These are phyloP conservation scores for Coemansia sp. DNA, from an alignment of 192 early-diverging fungal species.

Conservation along the genomic window DNA sequence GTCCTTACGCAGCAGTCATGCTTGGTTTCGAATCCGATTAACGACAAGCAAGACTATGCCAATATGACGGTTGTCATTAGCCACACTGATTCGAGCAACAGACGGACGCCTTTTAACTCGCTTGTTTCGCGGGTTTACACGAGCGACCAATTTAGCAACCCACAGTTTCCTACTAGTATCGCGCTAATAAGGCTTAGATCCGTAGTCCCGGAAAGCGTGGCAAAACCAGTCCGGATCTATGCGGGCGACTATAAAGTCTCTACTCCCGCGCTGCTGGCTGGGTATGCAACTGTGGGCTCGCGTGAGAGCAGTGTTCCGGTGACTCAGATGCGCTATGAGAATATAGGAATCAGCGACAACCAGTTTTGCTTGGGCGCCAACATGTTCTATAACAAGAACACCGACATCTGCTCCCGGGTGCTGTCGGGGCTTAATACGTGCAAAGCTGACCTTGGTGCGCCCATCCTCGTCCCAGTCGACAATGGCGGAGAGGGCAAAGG, in stretches of 20 bases:
- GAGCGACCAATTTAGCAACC: background rate
- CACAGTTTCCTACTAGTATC: background rate
- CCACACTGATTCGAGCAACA: background rate
- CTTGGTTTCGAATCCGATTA: background rate
- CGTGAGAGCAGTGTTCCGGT: background rate
- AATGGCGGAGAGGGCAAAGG: background rate
- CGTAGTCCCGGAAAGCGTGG: constrained; percentile 1
- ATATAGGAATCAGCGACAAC: background rate
- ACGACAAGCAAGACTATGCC: background rate
- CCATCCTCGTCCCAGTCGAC: background rate
- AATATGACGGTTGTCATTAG: constrained; percentile 2
- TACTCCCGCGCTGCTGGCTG: background rate
- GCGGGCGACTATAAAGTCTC: background rate
- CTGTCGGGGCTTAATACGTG: background rate
- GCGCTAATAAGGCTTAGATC: background rate
- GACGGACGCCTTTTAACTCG: background rate
- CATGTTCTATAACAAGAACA: background rate
- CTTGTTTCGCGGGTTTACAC: background rate
- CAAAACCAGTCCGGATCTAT: constrained; percentile 2
- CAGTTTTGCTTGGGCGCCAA: constrained; percentile 1
- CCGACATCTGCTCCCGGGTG: background rate
- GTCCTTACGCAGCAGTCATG: background rate
- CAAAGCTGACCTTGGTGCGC: background rate
- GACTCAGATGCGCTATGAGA: background rate
- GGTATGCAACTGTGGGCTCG: background rate